Evolutionary conservation across 2,329 filamentous ascomycete genomes (phyloP), one percentile per base, ranked within the genome.

Genomic region (Venturia oleaginea): DNA sequence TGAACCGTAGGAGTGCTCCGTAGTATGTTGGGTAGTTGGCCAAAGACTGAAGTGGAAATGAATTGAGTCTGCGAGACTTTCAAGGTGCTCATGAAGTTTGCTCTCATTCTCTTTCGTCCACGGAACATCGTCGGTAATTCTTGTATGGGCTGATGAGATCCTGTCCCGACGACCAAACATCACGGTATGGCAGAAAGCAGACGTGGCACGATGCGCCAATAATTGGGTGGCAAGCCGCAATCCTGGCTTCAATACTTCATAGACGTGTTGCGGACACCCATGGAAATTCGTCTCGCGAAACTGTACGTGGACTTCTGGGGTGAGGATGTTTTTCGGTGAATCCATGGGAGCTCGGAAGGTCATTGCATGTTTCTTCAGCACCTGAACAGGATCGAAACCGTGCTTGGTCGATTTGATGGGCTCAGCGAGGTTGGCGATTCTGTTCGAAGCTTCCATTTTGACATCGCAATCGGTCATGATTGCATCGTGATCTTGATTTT

Each of bases 351-450:
- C 66, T 8, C 70, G 65, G 55, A 76, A 73, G 6, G 69, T 70
- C 11, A 76, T 71, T 42, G 74, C 74, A 69, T 75, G 73, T 59
- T 75, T 75, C 57, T 72, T 74, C 62, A 76, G 75, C 54, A 76
- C 64, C 27, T 76, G 73, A 42, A 73, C 69, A 22, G 75, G 74
- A 62, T 76, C 74, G 62, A 76, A 76, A 0, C 75, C 75, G 42
- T 75, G 70, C 46, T 70, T 74, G n/a, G 24, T 32, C 3, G 10
- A n/a, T 37, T 64, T 65, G 17, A 43, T n/a, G 8, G 48, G 30
- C 3, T 61, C 51, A 6, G 43, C 37, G 17, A 27, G 34, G 34
- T 30, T 30, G 15, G 17, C 17, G n/a, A 24, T 37, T 17, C 10
- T 38, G 27, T 43, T 34, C 19, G 3, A 24, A 27, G 46, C n/a